These are phyloP conservation scores for Sarcomyxa edulis DNA, from an alignment of 768 basidiomycete species.

Conservation along the genomic window DNA sequence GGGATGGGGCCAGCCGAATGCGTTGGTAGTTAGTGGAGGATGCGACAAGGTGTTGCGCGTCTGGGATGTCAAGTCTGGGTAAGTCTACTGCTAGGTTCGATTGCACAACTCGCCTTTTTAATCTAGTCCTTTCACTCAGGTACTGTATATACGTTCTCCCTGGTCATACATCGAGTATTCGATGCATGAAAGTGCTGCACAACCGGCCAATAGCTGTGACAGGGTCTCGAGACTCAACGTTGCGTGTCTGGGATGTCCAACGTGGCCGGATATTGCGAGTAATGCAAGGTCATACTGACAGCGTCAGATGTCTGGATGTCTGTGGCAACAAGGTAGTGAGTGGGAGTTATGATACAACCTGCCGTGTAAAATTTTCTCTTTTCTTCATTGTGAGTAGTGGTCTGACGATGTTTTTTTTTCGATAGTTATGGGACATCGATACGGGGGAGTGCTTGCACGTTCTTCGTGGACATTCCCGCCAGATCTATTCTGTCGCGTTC, in stretches of 20 bases:
- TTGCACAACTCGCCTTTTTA: neutral
- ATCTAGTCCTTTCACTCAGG: constrained; percentile 18
- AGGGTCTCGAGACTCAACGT: constrained; percentile 80
- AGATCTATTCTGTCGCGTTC: constrained; percentile 89
- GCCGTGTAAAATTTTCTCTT: constrained; percentile 48
- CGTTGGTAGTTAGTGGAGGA: constrained; percentile 86
- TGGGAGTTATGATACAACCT: constrained; percentile 90
- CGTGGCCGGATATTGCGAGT: constrained; percentile 60
- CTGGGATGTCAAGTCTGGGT: constrained; percentile 90
- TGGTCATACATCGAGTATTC: constrained; percentile 88
- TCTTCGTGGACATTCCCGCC: constrained; percentile 77
- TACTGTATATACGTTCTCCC: constrained; percentile 73
- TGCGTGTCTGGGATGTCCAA: constrained; percentile 94
- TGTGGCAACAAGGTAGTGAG: constrained; percentile 81
- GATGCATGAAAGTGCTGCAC: constrained; percentile 85
- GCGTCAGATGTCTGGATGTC: constrained; percentile 87
- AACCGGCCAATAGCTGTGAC: constrained; percentile 85
- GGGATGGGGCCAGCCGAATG: constrained; percentile 86
- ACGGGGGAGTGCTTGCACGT: constrained; percentile 84
- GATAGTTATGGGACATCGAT: constrained; percentile 84
- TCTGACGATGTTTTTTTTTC: constrained; percentile 1
- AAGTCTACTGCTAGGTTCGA: constrained; percentile 16
- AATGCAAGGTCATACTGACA: constrained; percentile 71
- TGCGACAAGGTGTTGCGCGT: constrained; percentile 91
- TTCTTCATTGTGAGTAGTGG: neutral